Conservation (phyloP, 495 filamentous ascomycete genomes). For the Aspergillus nidulans region DNA sequence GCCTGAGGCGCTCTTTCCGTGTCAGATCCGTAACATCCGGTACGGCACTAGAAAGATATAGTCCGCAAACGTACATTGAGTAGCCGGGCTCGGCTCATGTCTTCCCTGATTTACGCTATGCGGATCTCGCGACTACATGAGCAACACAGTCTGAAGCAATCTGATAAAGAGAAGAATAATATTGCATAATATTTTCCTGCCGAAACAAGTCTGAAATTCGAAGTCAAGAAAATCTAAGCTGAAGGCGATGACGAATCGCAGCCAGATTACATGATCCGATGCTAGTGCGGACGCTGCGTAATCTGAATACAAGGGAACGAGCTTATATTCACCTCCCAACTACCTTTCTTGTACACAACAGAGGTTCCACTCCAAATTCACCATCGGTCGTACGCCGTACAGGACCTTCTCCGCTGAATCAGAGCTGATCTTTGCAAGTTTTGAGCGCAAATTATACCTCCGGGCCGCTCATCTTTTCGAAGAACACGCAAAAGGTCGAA, state of each 20-base stretch:
- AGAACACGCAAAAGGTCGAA: too few species aligned
- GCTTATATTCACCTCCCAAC: background rate
- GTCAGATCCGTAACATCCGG: background rate
- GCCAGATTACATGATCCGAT: background rate
- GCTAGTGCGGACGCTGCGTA: background rate
- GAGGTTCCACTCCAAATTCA: background rate
- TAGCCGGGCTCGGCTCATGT: background rate
- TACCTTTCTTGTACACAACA: background rate
- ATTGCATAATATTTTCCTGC: too few species aligned
- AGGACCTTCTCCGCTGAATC: too few species aligned
- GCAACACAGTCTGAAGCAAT: background rate
- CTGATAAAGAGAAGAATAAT: background rate
- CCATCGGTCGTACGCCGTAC: background rate
- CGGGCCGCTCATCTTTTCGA: too few species aligned
- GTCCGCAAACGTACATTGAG: slow-evolving; percentile 4
- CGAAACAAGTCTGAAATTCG: too few species aligned
- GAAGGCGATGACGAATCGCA: background rate
- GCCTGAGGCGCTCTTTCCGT: slow-evolving; percentile 5
- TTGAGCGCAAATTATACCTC: too few species aligned
- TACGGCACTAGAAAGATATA: slow-evolving; percentile 11
- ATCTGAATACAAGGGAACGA: background rate
- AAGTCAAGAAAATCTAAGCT: background rate
- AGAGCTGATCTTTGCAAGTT: too few species aligned
- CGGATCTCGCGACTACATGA: background rate
- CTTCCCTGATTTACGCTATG: background rate